These are phyloP conservation scores for Monilinia fructicola DNA, from an alignment of 2,329 filamentous ascomycete species.

Conservation along the genomic window DNA sequence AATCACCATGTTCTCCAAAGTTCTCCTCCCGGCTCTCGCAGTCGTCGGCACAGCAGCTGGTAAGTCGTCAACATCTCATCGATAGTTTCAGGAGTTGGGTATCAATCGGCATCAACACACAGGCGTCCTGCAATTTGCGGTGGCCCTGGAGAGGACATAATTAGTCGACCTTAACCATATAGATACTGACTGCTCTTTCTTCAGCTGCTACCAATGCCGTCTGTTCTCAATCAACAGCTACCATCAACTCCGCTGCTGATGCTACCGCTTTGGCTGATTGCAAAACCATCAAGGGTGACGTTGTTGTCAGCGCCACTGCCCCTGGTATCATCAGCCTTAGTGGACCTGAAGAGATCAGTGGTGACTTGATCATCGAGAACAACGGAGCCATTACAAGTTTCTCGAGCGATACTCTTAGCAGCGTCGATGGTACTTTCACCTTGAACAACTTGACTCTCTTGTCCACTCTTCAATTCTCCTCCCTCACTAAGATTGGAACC, in stretches of 20 bases:
- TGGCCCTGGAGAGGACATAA: neutral
- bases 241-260: conserved; percentile 39
- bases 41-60: conserved; percentile 20
- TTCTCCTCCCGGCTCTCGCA: conserved; percentile 22
- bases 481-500: conserved; percentile 62
- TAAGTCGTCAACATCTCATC: conserved; percentile 10
- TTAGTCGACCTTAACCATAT: fast-evolving
- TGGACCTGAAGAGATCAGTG: conserved; percentile 57
- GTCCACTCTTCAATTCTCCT: conserved; percentile 63
- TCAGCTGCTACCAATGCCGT: conserved; percentile 23
- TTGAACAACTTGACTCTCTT: conserved; percentile 69
- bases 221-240: conserved; percentile 38
- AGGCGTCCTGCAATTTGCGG: neutral
- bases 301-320: conserved; percentile 41
- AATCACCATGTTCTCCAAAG: conserved; percentile 22
- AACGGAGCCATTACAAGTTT: conserved; percentile 64
- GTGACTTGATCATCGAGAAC: conserved; percentile 59
- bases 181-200: neutral
- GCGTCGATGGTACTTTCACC: conserved; percentile 68
- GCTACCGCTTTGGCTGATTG: conserved; percentile 35
- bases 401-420: conserved; percentile 57
- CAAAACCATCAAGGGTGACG: conserved; percentile 38
- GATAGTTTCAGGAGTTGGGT: neutral
- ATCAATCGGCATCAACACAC: neutral
- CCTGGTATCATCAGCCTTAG: conserved; percentile 54